Base-by-base conservation (phyloP, 2,329 filamentous ascomycete species). In the Trichoderma sp. region DNA sequence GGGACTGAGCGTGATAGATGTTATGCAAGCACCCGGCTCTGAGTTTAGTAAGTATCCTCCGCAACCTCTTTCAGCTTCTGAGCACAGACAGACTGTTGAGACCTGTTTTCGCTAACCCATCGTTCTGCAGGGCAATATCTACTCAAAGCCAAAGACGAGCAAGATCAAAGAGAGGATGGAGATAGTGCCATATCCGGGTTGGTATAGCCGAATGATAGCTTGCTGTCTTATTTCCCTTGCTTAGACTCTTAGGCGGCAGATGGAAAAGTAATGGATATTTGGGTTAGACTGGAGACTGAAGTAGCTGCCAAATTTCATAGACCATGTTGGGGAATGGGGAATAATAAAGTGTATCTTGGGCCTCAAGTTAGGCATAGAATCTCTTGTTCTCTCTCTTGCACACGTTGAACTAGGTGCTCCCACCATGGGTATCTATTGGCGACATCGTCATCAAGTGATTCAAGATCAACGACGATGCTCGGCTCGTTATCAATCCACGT, bases 351-450 rank as follows among this genome's bases (percentile, higher is more conserved):
- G 58, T 33, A 53, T 43, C 49, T 29, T 40, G 8, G 29, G 13
- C 69, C 2, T 77, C 73, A 82, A 37, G 80, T 82, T 60, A 82
- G 74, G 72, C 80, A 82, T 49, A 82, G 71, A 13, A 78, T 77
- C 70, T 81, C 79, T 68, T 73, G 59, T 71, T 79, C 79, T 60
- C 73, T 72, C 8, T 75, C 72, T 57, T 75, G 73, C 31, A 82
- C 75, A 59, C 72, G 74, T 40, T 71, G 71, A 21, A 82, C 79
- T 68, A 82, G 75, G n/a, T 71, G 68, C 73, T 82, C 81, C 81
- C 81, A 82, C 81, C 81, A 82, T 24, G 79, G 73, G 37, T 70
- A 60, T 59, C 81, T 78, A 40, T 76, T 70, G 53, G 73, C 70
- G 60, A 82, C 74, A 24, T 72, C 66, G 21, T 72, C 68, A 52